These are phyloP conservation scores for Asterochloris erici DNA, from an alignment of 139 green algal species.

Conservation along the genomic window DNA sequence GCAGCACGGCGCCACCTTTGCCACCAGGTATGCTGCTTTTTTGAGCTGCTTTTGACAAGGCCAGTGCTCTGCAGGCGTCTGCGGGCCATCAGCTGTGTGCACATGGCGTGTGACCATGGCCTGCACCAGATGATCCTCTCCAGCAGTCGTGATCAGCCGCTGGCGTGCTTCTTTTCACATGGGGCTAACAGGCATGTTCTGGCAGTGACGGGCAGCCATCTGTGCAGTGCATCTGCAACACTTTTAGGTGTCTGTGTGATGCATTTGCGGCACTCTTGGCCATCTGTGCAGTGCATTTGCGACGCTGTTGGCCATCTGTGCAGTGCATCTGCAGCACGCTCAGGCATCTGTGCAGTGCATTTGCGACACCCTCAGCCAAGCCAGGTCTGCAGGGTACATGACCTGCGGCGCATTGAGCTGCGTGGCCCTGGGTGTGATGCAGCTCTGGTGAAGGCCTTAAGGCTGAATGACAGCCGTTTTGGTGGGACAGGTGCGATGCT, in stretches of 20 bases:
- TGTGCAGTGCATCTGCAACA: neutral
- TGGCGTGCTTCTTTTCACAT: no score
- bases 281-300: neutral
- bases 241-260: no score
- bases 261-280: neutral
- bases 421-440: conserved; percentile 7
- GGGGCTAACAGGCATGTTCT: no score
- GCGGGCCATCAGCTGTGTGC: neutral
- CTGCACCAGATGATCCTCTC: neutral
- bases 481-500: neutral
- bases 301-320: neutral
- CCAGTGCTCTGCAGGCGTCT: neutral
- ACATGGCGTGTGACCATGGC: neutral
- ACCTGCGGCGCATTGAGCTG: conserved; percentile 25
- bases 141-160: neutral
- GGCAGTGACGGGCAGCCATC: neutral
- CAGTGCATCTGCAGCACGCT: neutral
- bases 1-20: neutral
- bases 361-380: neutral
- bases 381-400: neutral
- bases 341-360: neutral
- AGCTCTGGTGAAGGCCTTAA: neutral
- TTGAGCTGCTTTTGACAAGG: neutral
- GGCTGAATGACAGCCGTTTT: neutral
- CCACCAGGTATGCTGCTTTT: neutral